Percentiles rank a stretch among this genome's conserved stretches.
Evolutionary conservation across 768 basidiomycete species (phyloP).

Genomic region (Trametes maxima): DNA sequence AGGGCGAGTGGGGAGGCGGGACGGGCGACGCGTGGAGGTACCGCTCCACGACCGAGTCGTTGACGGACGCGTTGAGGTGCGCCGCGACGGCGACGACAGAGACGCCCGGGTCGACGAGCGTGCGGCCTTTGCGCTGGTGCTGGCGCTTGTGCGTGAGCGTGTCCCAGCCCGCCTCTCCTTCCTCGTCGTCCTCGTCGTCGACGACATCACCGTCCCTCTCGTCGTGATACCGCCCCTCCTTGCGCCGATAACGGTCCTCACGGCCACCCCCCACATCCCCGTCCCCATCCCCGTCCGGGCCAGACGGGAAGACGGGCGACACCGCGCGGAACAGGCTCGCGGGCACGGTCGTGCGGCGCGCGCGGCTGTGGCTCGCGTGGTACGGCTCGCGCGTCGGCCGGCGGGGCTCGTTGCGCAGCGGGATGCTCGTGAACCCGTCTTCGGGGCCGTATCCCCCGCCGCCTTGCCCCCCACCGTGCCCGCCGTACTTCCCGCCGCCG

Average conservation of each 20-base stretch:
- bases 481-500: not conserved
- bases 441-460: not conserved
- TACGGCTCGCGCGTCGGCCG: conserved; percentile 24
- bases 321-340: conserved; percentile 19
- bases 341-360: conserved; percentile 9
- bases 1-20: conserved; percentile 17
- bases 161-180: not conserved
- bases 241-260: too few species aligned
- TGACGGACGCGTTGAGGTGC: conserved; percentile 21
- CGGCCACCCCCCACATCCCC: too few species aligned
- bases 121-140: conserved; percentile 3
- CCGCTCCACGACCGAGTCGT: conserved; percentile 26
- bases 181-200: not conserved
- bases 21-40: conserved; percentile 31
- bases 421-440: conserved; percentile 5
- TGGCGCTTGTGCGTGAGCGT: too few species aligned
- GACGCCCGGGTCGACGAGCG: conserved; percentile 9
- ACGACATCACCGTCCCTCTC: not conserved
- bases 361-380: not conserved
- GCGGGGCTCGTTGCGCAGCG: conserved; percentile 5
- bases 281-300: not conserved
- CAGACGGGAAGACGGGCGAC: conserved; percentile 3
- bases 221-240: too few species aligned
- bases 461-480: not conserved
- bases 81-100: too few species aligned